Evolutionary conservation across 768 basidiomycete species (phyloP).

Genomic region (Leccinum ochraceum): DNA sequence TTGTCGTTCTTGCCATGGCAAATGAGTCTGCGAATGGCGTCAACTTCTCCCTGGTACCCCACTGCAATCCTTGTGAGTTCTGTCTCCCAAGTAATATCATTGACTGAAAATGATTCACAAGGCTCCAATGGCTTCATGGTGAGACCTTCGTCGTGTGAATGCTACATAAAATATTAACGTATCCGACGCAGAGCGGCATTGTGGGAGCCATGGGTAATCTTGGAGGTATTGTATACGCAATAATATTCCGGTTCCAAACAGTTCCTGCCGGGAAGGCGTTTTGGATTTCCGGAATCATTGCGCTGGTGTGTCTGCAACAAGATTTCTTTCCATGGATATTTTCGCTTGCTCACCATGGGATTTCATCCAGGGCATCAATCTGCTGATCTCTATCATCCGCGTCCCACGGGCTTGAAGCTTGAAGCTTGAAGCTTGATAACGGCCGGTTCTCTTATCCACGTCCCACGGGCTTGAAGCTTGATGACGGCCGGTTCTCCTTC

Average conservation of each 20-base stretch:
- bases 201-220: conserved; percentile 43
- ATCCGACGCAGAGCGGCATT: conserved; percentile 31
- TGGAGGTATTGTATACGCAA: conserved; percentile 50
- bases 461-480: conserved; percentile 8
- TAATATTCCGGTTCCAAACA: conserved; percentile 49
- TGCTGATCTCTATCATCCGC: conserved; percentile 10
- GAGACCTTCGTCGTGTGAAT: neutral
- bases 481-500: neutral
- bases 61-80: conserved; percentile 44
- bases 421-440: neutral
- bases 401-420: conserved; percentile 10
- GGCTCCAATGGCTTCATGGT: conserved; percentile 39
- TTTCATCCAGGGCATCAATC: conserved; percentile 7
- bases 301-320: conserved; percentile 28
- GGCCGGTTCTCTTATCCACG: conserved; percentile 8
- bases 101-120: neutral
- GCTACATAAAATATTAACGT: neutral
- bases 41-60: conserved; percentile 52
- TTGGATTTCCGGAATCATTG: conserved; percentile 48
- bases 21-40: conserved; percentile 51
- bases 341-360: neutral
- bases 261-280: conserved; percentile 43
- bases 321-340: neutral
- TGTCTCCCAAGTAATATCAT: neutral
- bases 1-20: conserved; percentile 39